These are phyloP conservation scores for Hypoxylon fuscum DNA, from an alignment of 495 filamentous ascomycete species.

Conservation along the genomic window DNA sequence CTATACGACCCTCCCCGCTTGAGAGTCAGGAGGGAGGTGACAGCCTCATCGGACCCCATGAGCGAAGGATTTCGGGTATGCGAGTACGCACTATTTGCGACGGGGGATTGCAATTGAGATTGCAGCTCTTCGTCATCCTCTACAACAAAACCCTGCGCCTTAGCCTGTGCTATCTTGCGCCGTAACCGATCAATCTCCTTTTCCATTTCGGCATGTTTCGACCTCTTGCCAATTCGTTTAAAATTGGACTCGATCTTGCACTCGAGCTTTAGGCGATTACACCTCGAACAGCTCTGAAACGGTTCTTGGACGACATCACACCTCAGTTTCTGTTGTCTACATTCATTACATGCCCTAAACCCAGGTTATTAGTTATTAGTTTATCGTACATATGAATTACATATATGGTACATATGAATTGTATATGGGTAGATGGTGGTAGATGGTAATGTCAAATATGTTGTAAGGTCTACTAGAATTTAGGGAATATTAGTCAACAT, in stretches of 20 bases:
- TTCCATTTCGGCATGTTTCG: slow-evolving; percentile 92
- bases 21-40: slow-evolving; percentile 81
- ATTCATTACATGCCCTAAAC: slow-evolving; percentile 86
- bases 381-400: no score
- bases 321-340: slow-evolving; percentile 91
- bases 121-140: slow-evolving; percentile 63
- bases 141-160: slow-evolving; percentile 58
- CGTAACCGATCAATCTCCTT: slow-evolving; percentile 73
- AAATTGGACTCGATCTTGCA: slow-evolving; percentile 96
- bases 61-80: slow-evolving; percentile 65
- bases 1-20: slow-evolving; percentile 65
- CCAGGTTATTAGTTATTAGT: neutral
- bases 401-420: no score
- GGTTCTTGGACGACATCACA: slow-evolving; percentile 92
- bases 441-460: no score
- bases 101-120: slow-evolving; percentile 63
- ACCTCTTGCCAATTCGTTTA: slow-evolving; percentile 90
- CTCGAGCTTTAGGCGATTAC: slow-evolving; percentile 82
- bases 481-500: slow-evolving; percentile 13
- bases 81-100: slow-evolving; percentile 64
- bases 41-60: slow-evolving; percentile 86
- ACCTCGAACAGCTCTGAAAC: slow-evolving; percentile 82
- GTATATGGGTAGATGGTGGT: neutral
- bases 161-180: slow-evolving; percentile 57
- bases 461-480: no score